Percentiles rank a stretch among this genome's conserved stretches.
phyloP scores from a whole-genome alignment of 192 early-diverging fungal species.

The Backusella circina region DNA sequence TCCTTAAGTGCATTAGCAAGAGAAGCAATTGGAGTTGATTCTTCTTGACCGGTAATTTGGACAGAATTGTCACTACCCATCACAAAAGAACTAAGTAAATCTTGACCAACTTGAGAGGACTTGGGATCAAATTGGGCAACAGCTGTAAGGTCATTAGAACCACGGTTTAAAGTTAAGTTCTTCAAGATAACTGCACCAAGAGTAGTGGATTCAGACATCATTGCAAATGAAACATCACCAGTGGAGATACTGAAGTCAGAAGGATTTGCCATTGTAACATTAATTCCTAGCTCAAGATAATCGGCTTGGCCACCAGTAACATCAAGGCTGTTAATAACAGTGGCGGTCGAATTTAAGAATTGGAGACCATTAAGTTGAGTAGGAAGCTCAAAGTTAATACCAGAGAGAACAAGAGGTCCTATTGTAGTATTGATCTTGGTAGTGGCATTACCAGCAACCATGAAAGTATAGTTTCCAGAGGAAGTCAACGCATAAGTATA shows the following conservation, averaged over 20 bases:
- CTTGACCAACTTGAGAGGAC: constrained; percentile 36
- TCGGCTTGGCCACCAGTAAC: constrained; percentile 49
- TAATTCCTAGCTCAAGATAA: constrained; percentile 35
- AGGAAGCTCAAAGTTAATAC: constrained; percentile 49
- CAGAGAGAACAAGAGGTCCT: constrained; percentile 47
- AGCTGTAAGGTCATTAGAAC: constrained; percentile 35
- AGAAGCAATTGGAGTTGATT: constrained; percentile 42
- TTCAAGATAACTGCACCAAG: constrained; percentile 48
- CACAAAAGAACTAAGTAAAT: constrained; percentile 48
- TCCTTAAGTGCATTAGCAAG: constrained; percentile 42
- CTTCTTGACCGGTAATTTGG: constrained; percentile 34
- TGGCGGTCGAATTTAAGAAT: constrained; percentile 48
- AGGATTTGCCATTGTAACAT: constrained; percentile 41
- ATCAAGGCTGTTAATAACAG: constrained; percentile 46
- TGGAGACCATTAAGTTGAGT: constrained; percentile 52
- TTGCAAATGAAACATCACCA: constrained; percentile 46
- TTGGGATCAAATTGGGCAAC: constrained; percentile 43
- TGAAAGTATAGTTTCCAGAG: constrained; percentile 33
- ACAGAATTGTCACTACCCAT: constrained; percentile 39
- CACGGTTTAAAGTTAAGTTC: constrained; percentile 40
- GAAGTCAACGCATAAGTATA: constrained; percentile 49
- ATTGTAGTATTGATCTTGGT: constrained; percentile 52
- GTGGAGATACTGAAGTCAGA: constrained; percentile 42
- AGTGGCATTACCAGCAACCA: constrained; percentile 44
- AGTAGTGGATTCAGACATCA: constrained; percentile 37